phyloP scores from a whole-genome alignment of 2,329 filamentous ascomycete species.

The Penicillium sp. region DNA sequence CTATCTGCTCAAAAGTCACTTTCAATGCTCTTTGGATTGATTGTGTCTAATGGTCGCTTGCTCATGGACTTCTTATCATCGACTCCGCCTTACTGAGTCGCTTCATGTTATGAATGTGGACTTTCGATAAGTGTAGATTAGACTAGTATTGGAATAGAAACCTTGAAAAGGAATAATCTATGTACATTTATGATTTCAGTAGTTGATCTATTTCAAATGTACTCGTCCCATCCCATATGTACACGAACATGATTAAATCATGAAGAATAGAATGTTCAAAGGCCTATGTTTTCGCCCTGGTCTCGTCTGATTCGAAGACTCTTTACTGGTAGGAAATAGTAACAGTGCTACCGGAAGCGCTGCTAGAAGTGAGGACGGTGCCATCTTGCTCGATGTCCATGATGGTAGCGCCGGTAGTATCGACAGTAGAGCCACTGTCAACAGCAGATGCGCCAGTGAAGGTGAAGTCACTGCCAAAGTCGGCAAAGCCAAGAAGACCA shows the following conservation, averaged over 20 bases:
- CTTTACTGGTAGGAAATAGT: slow-evolving; percentile 6
- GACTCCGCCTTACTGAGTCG: no score
- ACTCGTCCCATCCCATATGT: not conserved
- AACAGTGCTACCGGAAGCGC: slow-evolving; percentile 9
- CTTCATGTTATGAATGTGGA: no score
- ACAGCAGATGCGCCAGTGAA: slow-evolving; percentile 32
- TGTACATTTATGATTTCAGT: not conserved
- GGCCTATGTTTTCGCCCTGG: not conserved
- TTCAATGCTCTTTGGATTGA: no score
- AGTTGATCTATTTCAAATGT: not conserved
- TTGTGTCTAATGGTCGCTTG: no score
- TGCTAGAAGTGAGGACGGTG: slow-evolving; percentile 8
- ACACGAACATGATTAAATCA: not conserved
- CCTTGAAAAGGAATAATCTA: not conserved
- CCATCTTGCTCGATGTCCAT: slow-evolving; percentile 46
- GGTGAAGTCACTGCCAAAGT: slow-evolving; percentile 45
- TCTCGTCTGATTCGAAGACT: not conserved
- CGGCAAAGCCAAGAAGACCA: slow-evolving; percentile 42
- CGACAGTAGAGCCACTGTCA: slow-evolving; percentile 16
- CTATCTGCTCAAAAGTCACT: no score
- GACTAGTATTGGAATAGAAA: slow-evolving; percentile 2
- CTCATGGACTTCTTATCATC: no score
- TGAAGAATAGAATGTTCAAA: not conserved
- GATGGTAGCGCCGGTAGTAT: slow-evolving; percentile 22
- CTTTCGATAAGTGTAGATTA: not conserved